phyloP scores from a whole-genome alignment of 2,329 filamentous ascomycete genomes.

The Exophiala sideris region DNA sequence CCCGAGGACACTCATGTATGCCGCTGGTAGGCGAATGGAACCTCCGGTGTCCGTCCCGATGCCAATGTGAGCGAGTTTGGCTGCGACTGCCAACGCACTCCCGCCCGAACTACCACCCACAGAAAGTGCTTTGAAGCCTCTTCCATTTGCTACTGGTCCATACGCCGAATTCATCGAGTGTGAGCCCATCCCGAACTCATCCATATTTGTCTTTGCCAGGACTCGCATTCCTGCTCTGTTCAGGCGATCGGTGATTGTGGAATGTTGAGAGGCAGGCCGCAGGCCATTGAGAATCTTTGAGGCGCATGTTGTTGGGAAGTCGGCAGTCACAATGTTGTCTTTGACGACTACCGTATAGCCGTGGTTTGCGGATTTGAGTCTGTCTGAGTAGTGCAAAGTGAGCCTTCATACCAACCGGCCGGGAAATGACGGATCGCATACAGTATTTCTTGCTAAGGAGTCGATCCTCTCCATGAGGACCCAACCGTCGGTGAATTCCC shows the following conservation, averaged over 20 bases:
- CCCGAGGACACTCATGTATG: slow-evolving; percentile 77
- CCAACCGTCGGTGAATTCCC: neutral
- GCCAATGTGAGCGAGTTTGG: slow-evolving; percentile 47
- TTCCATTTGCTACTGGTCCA: slow-evolving; percentile 54
- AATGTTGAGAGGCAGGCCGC: slow-evolving; percentile 68
- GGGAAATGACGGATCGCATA: neutral
- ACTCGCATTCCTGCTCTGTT: neutral
- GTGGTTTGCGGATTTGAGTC: slow-evolving; percentile 17
- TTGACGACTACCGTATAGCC: slow-evolving; percentile 59
- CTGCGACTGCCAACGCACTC: slow-evolving; percentile 74
- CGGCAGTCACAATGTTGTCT: slow-evolving; percentile 68
- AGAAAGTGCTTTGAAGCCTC: slow-evolving; percentile 55
- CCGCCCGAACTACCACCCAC: slow-evolving; percentile 91
- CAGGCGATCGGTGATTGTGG: slow-evolving; percentile 63
- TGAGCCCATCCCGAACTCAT: slow-evolving; percentile 95
- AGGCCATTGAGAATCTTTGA: slow-evolving; percentile 71
- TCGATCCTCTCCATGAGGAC: slow-evolving; percentile 3
- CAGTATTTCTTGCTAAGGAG: slow-evolving; percentile 2
- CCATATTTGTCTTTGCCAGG: slow-evolving; percentile 70
- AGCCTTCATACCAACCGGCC: neutral
- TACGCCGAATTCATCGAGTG: slow-evolving; percentile 68
- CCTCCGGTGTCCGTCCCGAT: slow-evolving; percentile 93
- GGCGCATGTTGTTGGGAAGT: slow-evolving; percentile 75
- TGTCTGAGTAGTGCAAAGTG: slow-evolving; percentile 2
- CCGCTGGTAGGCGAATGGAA: slow-evolving; percentile 80